Base-by-base conservation (phyloP, 352 stramenopile species). In the Thraustotheca clavata region DNA sequence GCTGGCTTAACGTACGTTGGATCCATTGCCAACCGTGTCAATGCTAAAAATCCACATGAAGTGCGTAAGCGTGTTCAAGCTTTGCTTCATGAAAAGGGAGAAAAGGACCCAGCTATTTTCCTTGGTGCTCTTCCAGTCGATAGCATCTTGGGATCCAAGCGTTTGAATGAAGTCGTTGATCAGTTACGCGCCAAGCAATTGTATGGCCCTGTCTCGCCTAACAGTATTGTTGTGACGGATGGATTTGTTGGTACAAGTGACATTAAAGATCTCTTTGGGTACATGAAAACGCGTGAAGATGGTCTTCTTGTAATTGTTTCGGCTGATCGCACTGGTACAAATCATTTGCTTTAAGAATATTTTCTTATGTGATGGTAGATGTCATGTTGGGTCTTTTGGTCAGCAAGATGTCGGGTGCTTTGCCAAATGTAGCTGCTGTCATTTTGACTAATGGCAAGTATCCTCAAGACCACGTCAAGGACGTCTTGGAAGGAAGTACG, bases 261-360 rank as follows among this genome's bases (percentile, higher is more conserved):
- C 3, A 43, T 91, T 4, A 87, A 88, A 40, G 82, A 91, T 40
- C 62, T 91, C 26, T 89, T 91, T 41, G 70, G 73, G 11, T 80
- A 89, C 67, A 71, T 91, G 38, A 88, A 89, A 49, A 82, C 88
- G 57, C 83, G 88, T 70, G 82, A 87, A 27, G 82, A 91, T 59
- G 82, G 82, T 6, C 62, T 85, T 4, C 59, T 91, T 0, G 74
- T 91, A n/a, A 89, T 91, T 66, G 86, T 81, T 1, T 91, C 82
- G 12, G 79, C 78, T 0, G 82, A 91, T 38, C 79, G 82, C 20
- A 86, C 76, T 11, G 57, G 57, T 65, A 54, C 18, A 22, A 35
- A 24, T 31, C 7, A 3, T 39, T n/a, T 11, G 26, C n/a, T 16
- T 11, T 3, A 3, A 7, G 11, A 34, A 39, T 3, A 22, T 11